These are phyloP conservation scores for Arthrobotrys sphaeroides DNA, from an alignment of 2,329 filamentous ascomycete species.

Conservation along the genomic window DNA sequence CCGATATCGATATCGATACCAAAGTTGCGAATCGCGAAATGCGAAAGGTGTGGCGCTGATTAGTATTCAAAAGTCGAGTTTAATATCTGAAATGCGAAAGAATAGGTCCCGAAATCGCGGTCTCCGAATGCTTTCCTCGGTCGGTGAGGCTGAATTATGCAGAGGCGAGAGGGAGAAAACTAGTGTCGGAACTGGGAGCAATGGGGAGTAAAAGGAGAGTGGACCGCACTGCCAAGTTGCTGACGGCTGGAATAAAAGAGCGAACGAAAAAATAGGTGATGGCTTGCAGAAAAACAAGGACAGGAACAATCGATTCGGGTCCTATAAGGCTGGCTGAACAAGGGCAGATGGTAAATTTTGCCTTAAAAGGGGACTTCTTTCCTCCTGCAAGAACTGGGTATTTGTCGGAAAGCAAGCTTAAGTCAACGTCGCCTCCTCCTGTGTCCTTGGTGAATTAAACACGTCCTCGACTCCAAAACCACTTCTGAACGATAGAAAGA, in stretches of 20 bases:
- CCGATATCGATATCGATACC: slow-evolving; percentile 2
- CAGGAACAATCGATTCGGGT: not conserved
- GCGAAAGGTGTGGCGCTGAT: too few relatives aligned
- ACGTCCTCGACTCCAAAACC: slow-evolving; percentile 4
- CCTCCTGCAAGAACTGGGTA: not conserved
- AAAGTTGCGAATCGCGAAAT: not conserved
- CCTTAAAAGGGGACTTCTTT: not conserved
- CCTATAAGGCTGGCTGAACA: slow-evolving; percentile 17
- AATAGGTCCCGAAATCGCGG: not conserved
- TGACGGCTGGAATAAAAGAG: not conserved
- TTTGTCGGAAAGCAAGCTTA: not conserved
- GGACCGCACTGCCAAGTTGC: slow-evolving; percentile 7
- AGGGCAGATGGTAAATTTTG: slow-evolving; percentile 8
- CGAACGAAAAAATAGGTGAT: not conserved
- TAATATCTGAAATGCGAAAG: not conserved
- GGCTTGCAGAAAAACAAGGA: slow-evolving; percentile 10
- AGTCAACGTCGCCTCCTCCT: slow-evolving; percentile 3
- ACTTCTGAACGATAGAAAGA: slow-evolving; percentile 14
- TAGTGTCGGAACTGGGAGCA: not conserved
- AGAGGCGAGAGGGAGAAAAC: not conserved
- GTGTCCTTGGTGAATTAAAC: not conserved
- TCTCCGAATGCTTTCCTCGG: not conserved
- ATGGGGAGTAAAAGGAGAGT: not conserved
- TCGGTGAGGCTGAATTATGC: not conserved
- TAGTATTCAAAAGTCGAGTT: not conserved